A percentile compares a stretch with the other conserved stretches of the same genome.
phyloP scores from a whole-genome alignment of 2,329 filamentous ascomycete species.

The Exophiala bonariae region DNA sequence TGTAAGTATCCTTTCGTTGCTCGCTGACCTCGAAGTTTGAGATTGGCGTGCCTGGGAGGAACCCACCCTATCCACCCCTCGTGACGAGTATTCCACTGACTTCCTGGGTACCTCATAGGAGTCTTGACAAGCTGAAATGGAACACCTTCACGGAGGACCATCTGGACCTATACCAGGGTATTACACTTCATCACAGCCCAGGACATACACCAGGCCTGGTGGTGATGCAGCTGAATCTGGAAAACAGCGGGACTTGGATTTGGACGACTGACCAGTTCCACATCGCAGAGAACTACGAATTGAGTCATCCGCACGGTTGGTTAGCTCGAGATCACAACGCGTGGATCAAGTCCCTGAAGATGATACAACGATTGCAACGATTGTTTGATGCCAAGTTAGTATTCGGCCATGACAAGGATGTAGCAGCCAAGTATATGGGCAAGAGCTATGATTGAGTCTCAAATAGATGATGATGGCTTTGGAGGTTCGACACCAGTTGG shows the following conservation, averaged over 20 bases:
- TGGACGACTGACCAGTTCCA: conserved; percentile 44
- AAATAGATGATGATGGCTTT: not conserved
- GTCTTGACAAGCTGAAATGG: conserved; percentile 42
- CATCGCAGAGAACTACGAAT: conserved; percentile 40
- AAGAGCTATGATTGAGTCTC: conserved; percentile 9
- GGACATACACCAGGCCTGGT: conserved; percentile 40
- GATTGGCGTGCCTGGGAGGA: no score
- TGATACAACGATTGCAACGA: conserved; percentile 35
- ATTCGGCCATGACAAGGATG: conserved; percentile 35
- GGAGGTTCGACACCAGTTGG: no score
- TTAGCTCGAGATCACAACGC: conserved; percentile 38
- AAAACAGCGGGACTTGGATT: conserved; percentile 39
- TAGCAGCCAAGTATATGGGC: conserved; percentile 20
- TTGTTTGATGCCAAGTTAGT: conserved; percentile 34
- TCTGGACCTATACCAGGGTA: conserved; percentile 42
- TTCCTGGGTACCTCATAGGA: not conserved
- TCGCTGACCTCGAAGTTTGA: not conserved
- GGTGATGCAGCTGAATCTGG: conserved; percentile 39
- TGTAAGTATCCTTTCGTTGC: conserved; percentile 21
- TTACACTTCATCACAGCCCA: conserved; percentile 38
- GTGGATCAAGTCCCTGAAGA: conserved; percentile 37
- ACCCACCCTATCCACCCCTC: no score
- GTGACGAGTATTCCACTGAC: no score
- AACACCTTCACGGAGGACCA: conserved; percentile 41
- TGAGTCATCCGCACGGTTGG: conserved; percentile 37